Base-by-base conservation (phyloP, 2,329 filamentous ascomycete species). In the Fusarium anguioides region DNA sequence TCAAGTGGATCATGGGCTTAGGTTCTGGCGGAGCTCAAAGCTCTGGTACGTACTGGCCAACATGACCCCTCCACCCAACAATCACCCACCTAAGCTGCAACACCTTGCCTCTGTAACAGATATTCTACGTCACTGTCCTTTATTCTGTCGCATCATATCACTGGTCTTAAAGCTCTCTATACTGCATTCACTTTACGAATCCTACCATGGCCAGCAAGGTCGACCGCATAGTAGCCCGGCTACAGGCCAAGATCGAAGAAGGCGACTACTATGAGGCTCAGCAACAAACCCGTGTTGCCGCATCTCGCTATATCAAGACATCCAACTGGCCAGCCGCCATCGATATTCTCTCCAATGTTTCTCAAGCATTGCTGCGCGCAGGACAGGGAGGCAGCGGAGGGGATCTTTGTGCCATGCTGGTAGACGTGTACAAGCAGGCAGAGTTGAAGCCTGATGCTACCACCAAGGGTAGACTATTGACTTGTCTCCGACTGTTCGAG, bases 221-320 rank as follows among this genome's bases (percentile, higher is more conserved):
- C 69, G 77, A 80, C 40, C 76, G 77, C 42, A 88, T 88, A 78
- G 87, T 88, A 71, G 77, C 83, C 57, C 84, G 86, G 24, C 89
- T 97, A 78, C 92, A 95, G 81, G 85, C 91, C 80, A 95, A 93
- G 80, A 97, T 97, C 79, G 85, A 88, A 70, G 93, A 96, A 79
- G 95, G 94, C 75, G 91, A 96, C 77, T 97, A 89, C 85, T 99
- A 99, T 83, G 96, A 99, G 86, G 96, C 96, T 59, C 95, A 98
- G 81, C 96, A 99, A 80, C 96, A 99, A 83, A 93, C 97, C 70
- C 93, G 96, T 66, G 94, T 97, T 53, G 95, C 97, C 71, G 94
- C 94, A 63, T 91, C 93, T 36, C 94, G 96, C 58, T 97, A 99
- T 82, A 89, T 95, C 78, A 98, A 98, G 82, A 86, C 91, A 40